Base-by-base conservation (phyloP, 2,329 filamentous ascomycete genomes). In the Pezicula radicicola region DNA sequence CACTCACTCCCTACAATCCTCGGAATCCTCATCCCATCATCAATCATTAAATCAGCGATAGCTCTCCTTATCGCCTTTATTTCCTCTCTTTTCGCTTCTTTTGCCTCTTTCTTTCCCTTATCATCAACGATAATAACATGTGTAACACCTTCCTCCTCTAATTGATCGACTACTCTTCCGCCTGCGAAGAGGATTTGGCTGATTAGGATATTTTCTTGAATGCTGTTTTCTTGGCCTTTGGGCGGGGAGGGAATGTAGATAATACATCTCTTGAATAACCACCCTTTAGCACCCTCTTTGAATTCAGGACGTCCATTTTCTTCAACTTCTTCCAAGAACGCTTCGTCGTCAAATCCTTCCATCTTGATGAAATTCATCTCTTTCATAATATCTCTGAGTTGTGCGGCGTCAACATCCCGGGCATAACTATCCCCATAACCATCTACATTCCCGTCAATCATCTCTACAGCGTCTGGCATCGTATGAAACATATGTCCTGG, bases 371-470 rank as follows among this genome's bases (percentile, higher is more conserved):
- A 52, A 10, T 57, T 51, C 74, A 85, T 84, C 3, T 69, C 65
- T 7, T 61, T 62, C 42, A 85, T 56, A 0, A 85, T 64, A 3
- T 66, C 65, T 37, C 68, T 74, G 45, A 96, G 75, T 61, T 93
- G 88, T 2, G 83, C 77, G 0, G 80, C 60, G 1, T 75, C 77
- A 8, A 87, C 72, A 60, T 96, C 84, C 4, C 92, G 77, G 1
- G 84, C 80, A 68, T 89, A 97, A 63, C 91, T 92, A 66, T 99
- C 94, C 0, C 88, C 88, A 60, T 83, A 94, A 49, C 77, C 73
- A 66, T 99, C 94, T 2, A 87, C 77, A 57, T 87, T 89, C 3
- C 72, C 71, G 36, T 79, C 75, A 9, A 86, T 81, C 7, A 75
- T 73, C 6, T 73, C 73, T 39, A 72, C 69, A 50, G 84, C 75